Percentiles rank a stretch among this genome's conserved stretches.
Evolutionary conservation across 2,329 filamentous ascomycete genomes (phyloP).

Genomic region (Sclerotinia glacialis): DNA sequence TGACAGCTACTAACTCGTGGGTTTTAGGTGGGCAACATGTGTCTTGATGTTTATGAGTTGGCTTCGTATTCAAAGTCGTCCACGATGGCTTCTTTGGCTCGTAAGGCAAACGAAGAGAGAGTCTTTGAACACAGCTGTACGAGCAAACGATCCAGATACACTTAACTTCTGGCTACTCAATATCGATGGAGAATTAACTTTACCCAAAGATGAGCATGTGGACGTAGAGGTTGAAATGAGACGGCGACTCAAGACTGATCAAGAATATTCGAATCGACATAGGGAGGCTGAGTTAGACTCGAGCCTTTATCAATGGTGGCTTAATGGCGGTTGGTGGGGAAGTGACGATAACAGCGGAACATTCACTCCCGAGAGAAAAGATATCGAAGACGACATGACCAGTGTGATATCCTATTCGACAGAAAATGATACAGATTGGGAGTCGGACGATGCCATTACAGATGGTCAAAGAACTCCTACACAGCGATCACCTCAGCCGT

Average conservation of each 20-base stretch:
- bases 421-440: slow-evolving; percentile 47
- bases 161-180: slow-evolving; percentile 54
- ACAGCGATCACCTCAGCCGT: slow-evolving; percentile 55
- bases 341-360: slow-evolving; percentile 77
- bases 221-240: slow-evolving; percentile 82
- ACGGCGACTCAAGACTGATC: slow-evolving; percentile 51
- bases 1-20: not conserved
- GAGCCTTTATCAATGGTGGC: slow-evolving; percentile 82
- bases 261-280: slow-evolving; percentile 43
- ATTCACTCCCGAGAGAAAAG: slow-evolving; percentile 57
- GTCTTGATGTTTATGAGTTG: slow-evolving; percentile 47
- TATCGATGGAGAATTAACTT: slow-evolving; percentile 51
- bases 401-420: slow-evolving; percentile 67
- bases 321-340: slow-evolving; percentile 80
- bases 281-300: slow-evolving; percentile 68
- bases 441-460: slow-evolving; percentile 43
- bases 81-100: slow-evolving; percentile 57
- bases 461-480: slow-evolving; percentile 70
- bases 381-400: slow-evolving; percentile 69
- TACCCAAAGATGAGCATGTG: slow-evolving; percentile 61
- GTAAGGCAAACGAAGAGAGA: slow-evolving; percentile 34
- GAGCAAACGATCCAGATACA: slow-evolving; percentile 36
- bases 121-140: slow-evolving; percentile 23
- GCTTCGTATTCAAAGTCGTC: slow-evolving; percentile 59
- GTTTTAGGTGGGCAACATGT: slow-evolving; percentile 31